A percentile compares a stretch with the other conserved stretches of the same genome.
Evolutionary conservation across 73 alveolate species (phyloP).

Genomic region (Symbiodinium natans): DNA sequence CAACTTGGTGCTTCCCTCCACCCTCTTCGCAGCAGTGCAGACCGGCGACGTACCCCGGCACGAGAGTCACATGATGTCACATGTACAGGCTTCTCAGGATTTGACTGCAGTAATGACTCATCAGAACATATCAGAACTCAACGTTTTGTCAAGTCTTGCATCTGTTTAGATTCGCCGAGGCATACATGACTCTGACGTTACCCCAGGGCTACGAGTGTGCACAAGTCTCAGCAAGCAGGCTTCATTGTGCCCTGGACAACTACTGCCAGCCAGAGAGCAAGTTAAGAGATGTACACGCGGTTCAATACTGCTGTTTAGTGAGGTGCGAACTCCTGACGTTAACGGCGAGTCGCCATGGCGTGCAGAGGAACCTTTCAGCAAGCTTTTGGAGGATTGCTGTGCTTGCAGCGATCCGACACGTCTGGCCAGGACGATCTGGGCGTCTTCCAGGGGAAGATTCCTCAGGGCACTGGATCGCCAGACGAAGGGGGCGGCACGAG

Average conservation of each 20-base stretch:
- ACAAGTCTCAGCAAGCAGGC: not conserved
- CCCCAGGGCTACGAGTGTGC: conserved; percentile 71
- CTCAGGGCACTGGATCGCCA: conserved; percentile 77
- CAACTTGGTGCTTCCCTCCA: conserved; percentile 72
- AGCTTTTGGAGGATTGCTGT: too few relatives aligned
- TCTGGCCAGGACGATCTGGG: conserved; percentile 49
- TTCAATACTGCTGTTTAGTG: too few relatives aligned
- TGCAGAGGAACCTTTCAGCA: conserved; percentile 47
- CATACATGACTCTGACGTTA: conserved; percentile 31
- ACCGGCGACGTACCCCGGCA: conserved; percentile 42
- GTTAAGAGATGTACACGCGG: not conserved
- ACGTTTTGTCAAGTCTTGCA: not conserved
- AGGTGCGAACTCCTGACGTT: conserved; percentile 83
- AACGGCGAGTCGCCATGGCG: conserved; percentile 87
- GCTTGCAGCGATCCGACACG: not conserved
- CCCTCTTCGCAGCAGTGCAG: conserved; percentile 84
- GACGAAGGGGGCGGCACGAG: conserved; percentile 90
- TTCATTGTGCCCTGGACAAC: not conserved
- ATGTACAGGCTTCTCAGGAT: not conserved
- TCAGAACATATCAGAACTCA: not conserved
- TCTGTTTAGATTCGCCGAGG: not conserved
- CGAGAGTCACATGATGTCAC: too few relatives aligned
- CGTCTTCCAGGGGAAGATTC: conserved; percentile 79
- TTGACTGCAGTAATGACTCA: too few relatives aligned
- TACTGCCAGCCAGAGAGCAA: not conserved